Conservation (phyloP, 257 asterid genomes). For the Nicotiana sylvestris region DNA sequence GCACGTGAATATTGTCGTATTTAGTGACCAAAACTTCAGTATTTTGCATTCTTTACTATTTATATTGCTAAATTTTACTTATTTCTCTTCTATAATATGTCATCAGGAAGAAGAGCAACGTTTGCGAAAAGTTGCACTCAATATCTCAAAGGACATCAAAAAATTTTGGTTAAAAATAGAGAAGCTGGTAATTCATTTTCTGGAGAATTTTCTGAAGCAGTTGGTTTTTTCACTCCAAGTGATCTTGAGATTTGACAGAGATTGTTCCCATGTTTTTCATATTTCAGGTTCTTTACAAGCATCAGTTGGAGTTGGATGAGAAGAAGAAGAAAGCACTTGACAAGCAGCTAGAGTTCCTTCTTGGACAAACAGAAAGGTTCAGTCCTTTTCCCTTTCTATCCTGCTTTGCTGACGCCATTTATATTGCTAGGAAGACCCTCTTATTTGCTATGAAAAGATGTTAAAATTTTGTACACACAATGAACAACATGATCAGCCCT, state of each 20-base stretch:
- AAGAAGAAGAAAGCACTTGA: conserved; percentile 94
- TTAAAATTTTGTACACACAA: neutral
- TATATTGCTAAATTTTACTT: neutral
- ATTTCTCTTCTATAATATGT: conserved; percentile 16
- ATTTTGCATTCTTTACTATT: neutral
- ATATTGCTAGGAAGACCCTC: neutral
- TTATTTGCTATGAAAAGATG: neutral
- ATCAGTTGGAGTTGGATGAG: conserved; percentile 85
- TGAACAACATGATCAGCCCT: neutral
- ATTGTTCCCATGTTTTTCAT: conserved; percentile 19
- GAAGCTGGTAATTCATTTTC: conserved; percentile 66
- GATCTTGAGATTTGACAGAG: conserved; percentile 13
- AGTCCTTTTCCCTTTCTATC: neutral
- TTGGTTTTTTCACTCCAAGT: neutral
- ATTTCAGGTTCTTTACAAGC: conserved; percentile 83
- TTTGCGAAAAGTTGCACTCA: conserved; percentile 78
- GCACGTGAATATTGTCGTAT: neutral
- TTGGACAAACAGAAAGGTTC: conserved; percentile 99
- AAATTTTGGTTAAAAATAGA: conserved; percentile 97
- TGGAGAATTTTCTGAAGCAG: conserved; percentile 10
- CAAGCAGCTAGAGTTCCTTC: conserved; percentile 93
- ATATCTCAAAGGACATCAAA: conserved; percentile 88
- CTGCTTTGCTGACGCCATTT: neutral
- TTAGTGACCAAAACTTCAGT: neutral
- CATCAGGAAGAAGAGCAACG: conserved; percentile 91